Percentiles rank a stretch among this genome's conserved stretches.
phyloP scores from a whole-genome alignment of 2,329 filamentous ascomycete genomes.

The Penicillium sp. region DNA sequence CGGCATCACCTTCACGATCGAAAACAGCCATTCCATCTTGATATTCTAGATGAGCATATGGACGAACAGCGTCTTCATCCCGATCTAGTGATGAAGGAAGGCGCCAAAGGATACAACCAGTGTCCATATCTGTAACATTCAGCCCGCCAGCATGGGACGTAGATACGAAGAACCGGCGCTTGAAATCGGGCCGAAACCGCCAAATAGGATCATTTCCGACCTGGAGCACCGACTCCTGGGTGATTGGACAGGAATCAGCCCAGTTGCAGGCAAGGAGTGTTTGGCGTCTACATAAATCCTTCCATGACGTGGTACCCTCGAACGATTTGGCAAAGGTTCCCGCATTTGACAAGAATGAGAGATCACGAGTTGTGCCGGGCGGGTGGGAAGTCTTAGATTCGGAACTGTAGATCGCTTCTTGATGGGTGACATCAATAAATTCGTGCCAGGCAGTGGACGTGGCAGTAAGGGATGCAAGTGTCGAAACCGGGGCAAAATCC shows the following conservation, averaged over 20 bases:
- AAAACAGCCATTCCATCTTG: constrained; percentile 49
- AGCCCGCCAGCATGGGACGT: constrained; percentile 49
- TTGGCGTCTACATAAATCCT: constrained; percentile 46
- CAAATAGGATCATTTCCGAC: constrained; percentile 45
- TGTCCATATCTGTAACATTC: constrained; percentile 50
- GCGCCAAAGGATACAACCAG: constrained; percentile 42
- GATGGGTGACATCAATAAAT: constrained; percentile 46
- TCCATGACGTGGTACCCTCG: constrained; percentile 40
- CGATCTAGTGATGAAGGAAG: constrained; percentile 29
- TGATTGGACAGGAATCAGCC: constrained; percentile 33
- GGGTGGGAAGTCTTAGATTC: constrained; percentile 32
- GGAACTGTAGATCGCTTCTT: constrained; percentile 43
- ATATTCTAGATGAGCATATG: constrained; percentile 50
- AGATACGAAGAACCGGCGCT: constrained; percentile 47
- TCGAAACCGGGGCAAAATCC: constrained; percentile 37
- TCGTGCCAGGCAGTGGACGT: constrained; percentile 40
- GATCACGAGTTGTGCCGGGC: constrained; percentile 25
- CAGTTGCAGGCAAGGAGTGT: constrained; percentile 43
- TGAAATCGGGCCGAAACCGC: constrained; percentile 50
- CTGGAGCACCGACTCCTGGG: constrained; percentile 42
- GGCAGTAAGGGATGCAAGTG: constrained; percentile 37
- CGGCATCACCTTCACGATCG: constrained; percentile 45
- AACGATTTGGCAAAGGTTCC: constrained; percentile 36
- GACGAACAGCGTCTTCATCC: constrained; percentile 36
- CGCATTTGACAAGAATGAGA: constrained; percentile 28